phyloP scores from a whole-genome alignment of 2,329 filamentous ascomycete species.

The Paraphoma chrysanthemicola region DNA sequence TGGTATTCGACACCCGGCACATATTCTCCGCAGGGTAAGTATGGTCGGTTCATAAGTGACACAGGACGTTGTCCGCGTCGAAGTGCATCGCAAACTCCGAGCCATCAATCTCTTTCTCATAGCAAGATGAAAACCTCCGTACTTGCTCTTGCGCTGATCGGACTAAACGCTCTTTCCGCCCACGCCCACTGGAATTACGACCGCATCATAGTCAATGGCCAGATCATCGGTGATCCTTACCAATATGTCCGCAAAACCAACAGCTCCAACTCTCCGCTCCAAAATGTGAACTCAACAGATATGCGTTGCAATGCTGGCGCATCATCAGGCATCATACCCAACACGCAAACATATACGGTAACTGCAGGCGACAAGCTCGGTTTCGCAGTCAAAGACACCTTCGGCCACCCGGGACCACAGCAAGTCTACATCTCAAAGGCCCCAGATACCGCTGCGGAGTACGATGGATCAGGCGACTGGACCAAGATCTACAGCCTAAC shows the following conservation, averaged over 20 bases:
- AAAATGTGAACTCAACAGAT: slow-evolving; percentile 30
- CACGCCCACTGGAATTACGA: slow-evolving; percentile 36
- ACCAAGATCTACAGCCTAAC: slow-evolving; percentile 32
- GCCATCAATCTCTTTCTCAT: not conserved
- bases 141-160: slow-evolving; percentile 6
- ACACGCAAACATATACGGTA: slow-evolving; percentile 33
- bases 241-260: slow-evolving; percentile 31
- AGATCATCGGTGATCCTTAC: slow-evolving; percentile 30
- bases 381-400: slow-evolving; percentile 55
- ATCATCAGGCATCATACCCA: slow-evolving; percentile 11
- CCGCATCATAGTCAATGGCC: slow-evolving; percentile 33
- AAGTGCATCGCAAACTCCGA: not conserved
- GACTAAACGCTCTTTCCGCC: slow-evolving; percentile 1
- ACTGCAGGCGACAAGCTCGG: slow-evolving; percentile 53
- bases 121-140: slow-evolving; percentile 4
- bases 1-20: not conserved
- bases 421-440: slow-evolving; percentile 38
- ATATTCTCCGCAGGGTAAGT: not conserved
- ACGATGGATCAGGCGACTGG: slow-evolving; percentile 35
- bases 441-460: slow-evolving; percentile 18
- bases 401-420: slow-evolving; percentile 42
- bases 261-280: slow-evolving; percentile 32
- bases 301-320: slow-evolving; percentile 35
- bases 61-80: not conserved
- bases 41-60: not conserved